phyloP scores from a whole-genome alignment of 2,329 filamentous ascomycete genomes.

The Cercospora brassicicola region DNA sequence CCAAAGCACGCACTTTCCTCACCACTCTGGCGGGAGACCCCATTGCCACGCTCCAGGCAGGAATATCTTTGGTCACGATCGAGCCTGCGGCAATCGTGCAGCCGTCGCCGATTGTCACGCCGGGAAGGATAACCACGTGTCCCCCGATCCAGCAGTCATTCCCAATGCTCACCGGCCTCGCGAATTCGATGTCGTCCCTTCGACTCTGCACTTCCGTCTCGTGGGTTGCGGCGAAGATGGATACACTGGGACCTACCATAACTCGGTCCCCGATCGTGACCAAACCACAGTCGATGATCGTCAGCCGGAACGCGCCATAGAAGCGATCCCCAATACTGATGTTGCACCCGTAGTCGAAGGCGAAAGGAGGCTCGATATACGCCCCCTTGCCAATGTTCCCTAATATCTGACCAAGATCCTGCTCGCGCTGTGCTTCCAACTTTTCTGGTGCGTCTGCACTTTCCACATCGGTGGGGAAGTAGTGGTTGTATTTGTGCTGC shows the following conservation, averaged over 20 bases:
- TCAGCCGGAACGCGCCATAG: constrained; percentile 61
- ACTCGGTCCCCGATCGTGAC: constrained; percentile 55
- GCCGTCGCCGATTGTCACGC: constrained; percentile 8
- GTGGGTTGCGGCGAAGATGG: constrained; percentile 55
- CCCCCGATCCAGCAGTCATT: constrained; percentile 9
- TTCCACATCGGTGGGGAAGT: constrained; percentile 45
- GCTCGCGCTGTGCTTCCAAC: neutral
- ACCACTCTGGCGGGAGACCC: constrained; percentile 6
- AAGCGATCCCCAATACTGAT: constrained; percentile 61
- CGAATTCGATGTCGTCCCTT: constrained; percentile 52
- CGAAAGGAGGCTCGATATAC: constrained; percentile 62
- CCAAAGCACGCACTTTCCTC: too few species aligned
- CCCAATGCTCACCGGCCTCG: constrained; percentile 51
- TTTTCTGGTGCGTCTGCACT: constrained; percentile 9
- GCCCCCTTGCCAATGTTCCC: constrained; percentile 35
- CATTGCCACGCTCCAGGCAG: constrained; percentile 28
- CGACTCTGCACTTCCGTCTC: constrained; percentile 52
- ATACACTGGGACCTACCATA: constrained; percentile 55
- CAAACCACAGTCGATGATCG: constrained; percentile 54
- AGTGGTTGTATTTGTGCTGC: constrained; percentile 59
- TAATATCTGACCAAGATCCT: constrained; percentile 18
- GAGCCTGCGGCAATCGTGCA: constrained; percentile 26
- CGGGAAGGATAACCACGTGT: too few species aligned
- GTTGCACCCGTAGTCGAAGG: constrained; percentile 66
- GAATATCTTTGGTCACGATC: constrained; percentile 26